phyloP scores from a whole-genome alignment of 2,329 filamentous ascomycete species.

The Penicillium brevicompactum region DNA sequence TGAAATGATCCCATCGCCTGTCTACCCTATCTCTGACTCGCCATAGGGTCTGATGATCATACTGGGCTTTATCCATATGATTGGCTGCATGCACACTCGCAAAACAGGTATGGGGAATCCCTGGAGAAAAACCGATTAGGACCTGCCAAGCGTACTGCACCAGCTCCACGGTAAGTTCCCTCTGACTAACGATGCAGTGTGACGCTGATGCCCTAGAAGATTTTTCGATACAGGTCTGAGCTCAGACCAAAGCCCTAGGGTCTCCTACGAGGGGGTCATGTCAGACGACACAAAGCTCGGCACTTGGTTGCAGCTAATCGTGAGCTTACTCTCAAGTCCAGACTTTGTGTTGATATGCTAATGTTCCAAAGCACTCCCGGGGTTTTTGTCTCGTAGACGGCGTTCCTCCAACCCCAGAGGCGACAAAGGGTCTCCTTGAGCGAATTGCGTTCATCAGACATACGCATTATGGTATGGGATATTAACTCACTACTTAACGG shows the following conservation, averaged over 20 bases:
- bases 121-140: constrained; percentile 1
- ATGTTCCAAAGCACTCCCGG: constrained; percentile 56
- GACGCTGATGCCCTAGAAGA: not conserved
- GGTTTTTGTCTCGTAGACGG: constrained; percentile 78
- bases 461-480: constrained; percentile 78
- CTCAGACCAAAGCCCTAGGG: constrained; percentile 53
- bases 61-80: constrained; percentile 66
- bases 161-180: not conserved
- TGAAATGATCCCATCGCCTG: not conserved
- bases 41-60: constrained; percentile 69
- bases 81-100: constrained; percentile 58
- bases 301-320: constrained; percentile 65
- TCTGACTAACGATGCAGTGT: not conserved
- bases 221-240: constrained; percentile 15
- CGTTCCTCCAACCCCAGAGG: constrained; percentile 68
- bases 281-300: constrained; percentile 58
- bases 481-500: not conserved
- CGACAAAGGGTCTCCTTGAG: constrained; percentile 74
- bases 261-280: constrained; percentile 66
- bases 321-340: constrained; percentile 19
- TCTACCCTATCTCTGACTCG: constrained; percentile 14
- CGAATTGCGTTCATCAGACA: constrained; percentile 83
- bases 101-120: constrained; percentile 26
- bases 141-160: not conserved
- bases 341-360: constrained; percentile 4